Evolutionary conservation across 2,329 filamentous ascomycete species (phyloP), one percentile per base, ranked within the genome.

Genomic region (Diaporthe citri): DNA sequence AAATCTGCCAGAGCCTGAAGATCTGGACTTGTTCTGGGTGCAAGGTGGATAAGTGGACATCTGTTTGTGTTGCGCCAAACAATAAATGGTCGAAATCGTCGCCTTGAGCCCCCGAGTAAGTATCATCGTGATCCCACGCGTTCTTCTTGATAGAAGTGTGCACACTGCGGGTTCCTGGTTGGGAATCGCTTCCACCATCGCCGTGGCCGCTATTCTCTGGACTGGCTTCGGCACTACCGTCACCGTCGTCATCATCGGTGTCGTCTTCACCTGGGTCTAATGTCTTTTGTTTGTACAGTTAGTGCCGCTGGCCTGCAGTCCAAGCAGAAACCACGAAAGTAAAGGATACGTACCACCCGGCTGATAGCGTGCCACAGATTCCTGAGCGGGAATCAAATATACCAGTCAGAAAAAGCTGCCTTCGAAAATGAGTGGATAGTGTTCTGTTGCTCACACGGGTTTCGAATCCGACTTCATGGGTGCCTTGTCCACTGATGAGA

Each of bases 1-100:
- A 92, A 0, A 87, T 81, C 78, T 92, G 89, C 90, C 90, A 92
- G 0, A 90, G 81, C 34, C 82, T 80, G 74, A 89, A 87, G 9
- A 88, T 86, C 0, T 87, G 83, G 1, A 84, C 82, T 0, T 84
- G 83, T 0, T 84, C 79, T 0, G 87, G 87, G 39, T 93, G 92
- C 0, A 91, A 77, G 2, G 83, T 81, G 5, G 85, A 84, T 1
- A 92, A 79, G 75, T 89, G 83, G n/a, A 88, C 78, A 2, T 77
- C 75, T 31, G 81, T 78, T 25, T 82, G 81, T 5, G 79, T 83
- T 2, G 85, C 83, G 41, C 89, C 88, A 78, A 93, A 89, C 0
- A 93, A 80, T 39, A 92, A 84, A 51, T 87, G 82, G 70, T 90
- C 85, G 51, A 86, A 85, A 59, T 82, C 81, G 71, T 82, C 15